These are phyloP conservation scores for Sphaerulina vaccinii DNA, from an alignment of 2,329 filamentous ascomycete species.

Conservation along the genomic window DNA sequence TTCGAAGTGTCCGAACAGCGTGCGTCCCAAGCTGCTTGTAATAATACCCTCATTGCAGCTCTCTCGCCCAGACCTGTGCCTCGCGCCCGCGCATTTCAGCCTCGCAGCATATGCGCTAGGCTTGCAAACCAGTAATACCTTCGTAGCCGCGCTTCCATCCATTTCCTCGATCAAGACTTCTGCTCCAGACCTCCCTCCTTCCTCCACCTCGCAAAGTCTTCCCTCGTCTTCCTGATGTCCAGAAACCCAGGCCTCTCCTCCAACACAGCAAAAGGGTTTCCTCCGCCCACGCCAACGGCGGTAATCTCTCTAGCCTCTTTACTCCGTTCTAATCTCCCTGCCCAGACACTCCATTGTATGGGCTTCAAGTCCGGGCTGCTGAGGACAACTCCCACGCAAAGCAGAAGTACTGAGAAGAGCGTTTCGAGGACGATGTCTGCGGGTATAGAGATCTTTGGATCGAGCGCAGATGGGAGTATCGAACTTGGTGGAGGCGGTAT, in stretches of 20 bases:
- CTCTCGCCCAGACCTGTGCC: too few relatives aligned
- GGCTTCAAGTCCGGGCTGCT: slow-evolving; percentile 77
- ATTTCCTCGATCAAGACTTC: slow-evolving; percentile 1
- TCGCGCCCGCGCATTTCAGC: too few relatives aligned
- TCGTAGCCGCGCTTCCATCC: not conserved
- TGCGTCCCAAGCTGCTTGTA: too few relatives aligned
- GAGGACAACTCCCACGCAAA: slow-evolving; percentile 79
- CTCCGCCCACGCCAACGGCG: slow-evolving; percentile 68
- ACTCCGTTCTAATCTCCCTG: slow-evolving; percentile 73
- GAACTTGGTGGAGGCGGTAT: slow-evolving; percentile 37
- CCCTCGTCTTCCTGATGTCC: slow-evolving; percentile 75
- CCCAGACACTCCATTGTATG: slow-evolving; percentile 79
- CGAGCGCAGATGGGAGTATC: slow-evolving; percentile 35
- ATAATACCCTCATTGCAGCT: too few relatives aligned
- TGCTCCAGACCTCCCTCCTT: slow-evolving; percentile 35
- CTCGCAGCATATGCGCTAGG: too few relatives aligned
- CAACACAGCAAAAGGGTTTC: slow-evolving; percentile 76
- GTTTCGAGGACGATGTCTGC: slow-evolving; percentile 87
- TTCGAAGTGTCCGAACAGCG: too few relatives aligned
- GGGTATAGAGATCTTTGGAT: slow-evolving; percentile 56
- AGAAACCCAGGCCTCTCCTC: slow-evolving; percentile 82
- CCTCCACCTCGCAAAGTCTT: slow-evolving; percentile 76
- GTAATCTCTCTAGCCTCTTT: slow-evolving; percentile 54
- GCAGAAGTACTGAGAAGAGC: slow-evolving; percentile 71
- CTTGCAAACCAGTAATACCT: too few relatives aligned